Conservation (phyloP, 2,329 filamentous ascomycete species). For the Cercospora sp. region DNA sequence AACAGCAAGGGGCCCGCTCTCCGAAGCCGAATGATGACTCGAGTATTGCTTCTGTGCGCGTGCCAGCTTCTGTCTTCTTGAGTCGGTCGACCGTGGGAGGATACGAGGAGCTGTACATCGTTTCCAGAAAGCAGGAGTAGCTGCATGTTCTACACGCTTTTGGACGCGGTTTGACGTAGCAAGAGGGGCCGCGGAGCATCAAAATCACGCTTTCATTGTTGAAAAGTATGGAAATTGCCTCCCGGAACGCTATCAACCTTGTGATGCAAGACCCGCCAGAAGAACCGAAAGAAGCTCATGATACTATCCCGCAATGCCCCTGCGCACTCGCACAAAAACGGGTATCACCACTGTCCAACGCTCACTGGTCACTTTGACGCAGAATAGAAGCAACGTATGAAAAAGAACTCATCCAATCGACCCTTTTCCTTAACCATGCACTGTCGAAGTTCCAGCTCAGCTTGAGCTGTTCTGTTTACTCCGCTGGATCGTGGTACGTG, state of each 20-base stretch:
- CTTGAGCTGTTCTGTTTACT: slow-evolving; percentile 7
- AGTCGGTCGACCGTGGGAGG: slow-evolving; percentile 1
- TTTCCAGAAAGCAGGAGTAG: slow-evolving; percentile 3
- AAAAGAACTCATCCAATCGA: not conserved
- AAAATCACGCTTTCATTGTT: not conserved
- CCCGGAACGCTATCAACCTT: not conserved
- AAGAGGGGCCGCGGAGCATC: not conserved
- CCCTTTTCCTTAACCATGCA: not conserved
- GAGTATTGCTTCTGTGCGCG: slow-evolving; percentile 2
- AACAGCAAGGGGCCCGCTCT: not conserved
- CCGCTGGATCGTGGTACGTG: slow-evolving; percentile 58
- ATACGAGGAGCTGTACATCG: slow-evolving; percentile 5
- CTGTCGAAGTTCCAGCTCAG: slow-evolving; percentile 15
- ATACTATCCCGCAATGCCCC: not conserved
- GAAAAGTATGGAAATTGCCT: not conserved
- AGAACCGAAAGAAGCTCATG: not conserved
- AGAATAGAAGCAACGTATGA: not conserved
- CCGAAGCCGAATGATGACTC: slow-evolving; percentile 3
- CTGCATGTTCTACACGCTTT: not conserved
- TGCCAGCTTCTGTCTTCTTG: not conserved
- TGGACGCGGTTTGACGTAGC: not conserved
- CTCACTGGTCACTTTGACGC: not conserved
- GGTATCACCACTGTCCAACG: not conserved
- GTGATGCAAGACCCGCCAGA: not conserved
- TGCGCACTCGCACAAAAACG: not conserved